These are phyloP conservation scores for Melanomma pulvis-pyrius DNA, from an alignment of 495 filamentous ascomycete genomes.

Conservation along the genomic window DNA sequence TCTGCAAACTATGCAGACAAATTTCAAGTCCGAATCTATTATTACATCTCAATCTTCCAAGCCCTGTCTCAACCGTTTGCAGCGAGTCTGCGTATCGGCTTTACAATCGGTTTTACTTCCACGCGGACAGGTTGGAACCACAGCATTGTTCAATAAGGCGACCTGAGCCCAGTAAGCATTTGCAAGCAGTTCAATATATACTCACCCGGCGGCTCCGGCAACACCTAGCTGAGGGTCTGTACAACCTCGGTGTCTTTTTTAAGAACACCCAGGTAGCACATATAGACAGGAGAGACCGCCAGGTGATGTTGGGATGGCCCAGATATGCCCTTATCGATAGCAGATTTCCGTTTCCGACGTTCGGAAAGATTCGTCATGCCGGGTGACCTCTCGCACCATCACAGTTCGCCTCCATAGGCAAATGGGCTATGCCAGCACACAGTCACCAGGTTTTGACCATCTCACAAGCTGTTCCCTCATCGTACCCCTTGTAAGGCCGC, in stretches of 20 bases:
- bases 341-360: background rate
- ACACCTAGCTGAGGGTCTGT: too few relatives aligned
- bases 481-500: background rate
- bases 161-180: background rate
- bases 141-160: background rate
- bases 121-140: background rate
- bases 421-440: background rate
- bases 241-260: too few relatives aligned
- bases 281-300: background rate
- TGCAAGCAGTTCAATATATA: background rate
- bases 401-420: background rate
- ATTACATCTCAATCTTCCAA: background rate
- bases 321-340: background rate
- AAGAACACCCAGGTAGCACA: background rate
- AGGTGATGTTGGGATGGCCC: too few relatives aligned
- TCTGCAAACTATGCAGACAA: too few relatives aligned
- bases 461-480: background rate
- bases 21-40: too few relatives aligned
- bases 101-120: background rate
- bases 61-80: background rate
- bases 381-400: background rate
- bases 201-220: background rate
- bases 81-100: background rate
- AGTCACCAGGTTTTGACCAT: background rate
- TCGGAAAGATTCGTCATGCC: background rate